Evolutionary conservation across 2,329 filamentous ascomycete genomes (phyloP), one percentile per base, ranked within the genome.

Genomic region (Diaporthe batatas): DNA sequence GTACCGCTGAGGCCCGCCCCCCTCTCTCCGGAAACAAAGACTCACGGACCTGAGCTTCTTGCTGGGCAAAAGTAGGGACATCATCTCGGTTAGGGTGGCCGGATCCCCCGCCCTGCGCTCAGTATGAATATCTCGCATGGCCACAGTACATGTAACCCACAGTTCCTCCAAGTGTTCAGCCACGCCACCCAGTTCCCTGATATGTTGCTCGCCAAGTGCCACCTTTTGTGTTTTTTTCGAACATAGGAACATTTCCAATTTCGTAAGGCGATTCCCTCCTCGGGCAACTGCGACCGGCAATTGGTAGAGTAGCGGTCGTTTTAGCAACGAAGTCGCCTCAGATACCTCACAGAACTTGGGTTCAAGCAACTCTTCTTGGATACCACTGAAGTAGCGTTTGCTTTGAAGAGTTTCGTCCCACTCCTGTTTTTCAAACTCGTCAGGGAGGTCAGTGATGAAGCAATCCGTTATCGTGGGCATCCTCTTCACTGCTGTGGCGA

Each of bases 311-410:
- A 47, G 18, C 14, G 39, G 58, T 3, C 5, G 3, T 0, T 29
- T 0, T 29, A 59, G 16, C 16, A 18, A 0, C 18, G 23, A 32
- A 2, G 12, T 11, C n/a, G 18, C 2, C 21, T 10, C 11, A 3
- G 11, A 2, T 2, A 0, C 2, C 57, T n/a, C n/a, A n/a, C 57
- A 59, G 6, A 2, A 2, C 3, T 2, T 10, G n/a, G n/a, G 6
- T 11, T 1, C 4, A 8, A 36, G 6, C 1, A 59, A 0, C 2
- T 7, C 4, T 2, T 0, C 0, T 44, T n/a, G 55, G 3, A 58
- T 12, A 25, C 1, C 3, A 39, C 36, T 5, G 21, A 3, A 47
- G 39, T 29, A 29, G 29, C 2, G 29, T 29, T 29, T 29, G 29
- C 5, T 5, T 3, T 29, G 2, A 29, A 29, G 5, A 29, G 5